Evolutionary conservation across 2,329 filamentous ascomycete genomes (phyloP).

Genomic region (Ustulina deusta): DNA sequence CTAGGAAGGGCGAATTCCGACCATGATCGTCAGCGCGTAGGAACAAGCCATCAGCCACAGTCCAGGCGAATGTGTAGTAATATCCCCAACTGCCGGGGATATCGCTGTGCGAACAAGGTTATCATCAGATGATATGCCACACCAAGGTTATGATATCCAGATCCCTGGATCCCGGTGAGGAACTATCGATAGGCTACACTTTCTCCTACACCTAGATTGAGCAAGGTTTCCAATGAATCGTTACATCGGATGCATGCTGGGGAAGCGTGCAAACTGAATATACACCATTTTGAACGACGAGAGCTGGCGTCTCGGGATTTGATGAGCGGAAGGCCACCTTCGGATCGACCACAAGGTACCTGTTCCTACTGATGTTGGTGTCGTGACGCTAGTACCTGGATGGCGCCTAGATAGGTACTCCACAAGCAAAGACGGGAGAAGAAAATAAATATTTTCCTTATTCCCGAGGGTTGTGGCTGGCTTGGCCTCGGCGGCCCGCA

Average conservation of each 20-base stretch:
- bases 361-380: not conserved
- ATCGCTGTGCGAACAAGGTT: slow-evolving; percentile 7
- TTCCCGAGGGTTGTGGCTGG: slow-evolving; percentile 2
- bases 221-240: not conserved
- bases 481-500: slow-evolving; percentile 8
- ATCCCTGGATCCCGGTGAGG: not conserved
- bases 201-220: not conserved
- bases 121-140: not conserved
- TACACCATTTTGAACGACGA: not conserved
- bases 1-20: slow-evolving; percentile 6
- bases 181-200: not conserved
- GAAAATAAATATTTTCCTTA: not conserved
- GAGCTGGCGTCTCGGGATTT: not conserved
- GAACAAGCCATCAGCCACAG: not conserved
- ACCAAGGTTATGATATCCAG: not conserved
- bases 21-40: not conserved
- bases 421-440: not conserved
- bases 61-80: not conserved
- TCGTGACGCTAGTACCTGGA: not conserved
- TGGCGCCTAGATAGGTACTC: too few species aligned
- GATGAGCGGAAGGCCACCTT: not conserved
- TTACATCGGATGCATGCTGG: not conserved
- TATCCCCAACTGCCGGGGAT: not conserved
- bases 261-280: not conserved
- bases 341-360: not conserved